Conservation (phyloP, 257 asterid species). For the Gentiana dahurica region DNA sequence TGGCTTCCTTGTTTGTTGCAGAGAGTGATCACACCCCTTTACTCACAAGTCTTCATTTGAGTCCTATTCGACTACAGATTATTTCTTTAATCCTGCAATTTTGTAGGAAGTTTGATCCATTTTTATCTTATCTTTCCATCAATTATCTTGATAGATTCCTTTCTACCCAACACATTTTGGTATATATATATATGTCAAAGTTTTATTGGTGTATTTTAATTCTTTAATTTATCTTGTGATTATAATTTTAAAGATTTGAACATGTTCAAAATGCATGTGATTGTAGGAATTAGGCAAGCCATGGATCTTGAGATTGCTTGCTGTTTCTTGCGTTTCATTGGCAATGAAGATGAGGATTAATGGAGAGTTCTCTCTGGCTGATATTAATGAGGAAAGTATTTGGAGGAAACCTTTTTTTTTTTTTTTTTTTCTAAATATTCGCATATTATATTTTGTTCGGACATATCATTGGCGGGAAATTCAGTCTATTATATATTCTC, state of each 20-base stretch:
- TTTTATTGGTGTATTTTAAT: neutral
- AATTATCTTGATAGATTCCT: constrained; percentile 70
- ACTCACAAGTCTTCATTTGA: constrained; percentile 15
- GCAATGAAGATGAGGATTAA: constrained; percentile 59
- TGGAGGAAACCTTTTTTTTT: neutral
- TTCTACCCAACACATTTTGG: constrained; percentile 32
- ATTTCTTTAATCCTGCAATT: constrained; percentile 23
- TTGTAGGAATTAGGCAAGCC: constrained; percentile 52
- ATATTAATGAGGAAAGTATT: constrained; percentile 28
- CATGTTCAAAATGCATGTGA: neutral
- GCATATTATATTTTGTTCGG: neutral
- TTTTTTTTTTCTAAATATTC: neutral
- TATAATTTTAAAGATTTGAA: no score
- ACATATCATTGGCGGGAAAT: neutral
- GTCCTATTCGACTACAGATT: constrained; percentile 27
- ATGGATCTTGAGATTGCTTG: constrained; percentile 47
- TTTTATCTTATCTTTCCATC: constrained; percentile 40
- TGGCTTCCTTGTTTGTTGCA: constrained; percentile 15
- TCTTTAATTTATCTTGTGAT: neutral
- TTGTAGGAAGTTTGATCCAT: constrained; percentile 28
- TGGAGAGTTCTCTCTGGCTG: constrained; percentile 29
- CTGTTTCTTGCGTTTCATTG: constrained; percentile 51
- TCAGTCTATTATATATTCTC: no score
- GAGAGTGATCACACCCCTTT: constrained; percentile 61
- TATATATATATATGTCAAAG: neutral